Evolutionary conservation across 768 basidiomycete genomes (phyloP), one percentile per base, ranked within the genome.

Genomic region (Filobasidium floriforme): DNA sequence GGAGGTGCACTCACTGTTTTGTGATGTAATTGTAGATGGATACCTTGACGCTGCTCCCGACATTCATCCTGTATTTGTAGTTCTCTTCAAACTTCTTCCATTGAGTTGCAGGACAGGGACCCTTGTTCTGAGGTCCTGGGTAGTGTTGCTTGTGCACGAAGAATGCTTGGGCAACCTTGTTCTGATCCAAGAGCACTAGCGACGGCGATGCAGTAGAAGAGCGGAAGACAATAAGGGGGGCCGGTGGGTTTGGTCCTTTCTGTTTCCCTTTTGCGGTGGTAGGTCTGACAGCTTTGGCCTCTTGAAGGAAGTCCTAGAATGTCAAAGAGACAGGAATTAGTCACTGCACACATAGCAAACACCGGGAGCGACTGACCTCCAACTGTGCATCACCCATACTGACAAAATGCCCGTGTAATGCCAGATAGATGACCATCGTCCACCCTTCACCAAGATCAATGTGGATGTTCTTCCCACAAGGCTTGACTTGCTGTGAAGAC

Each of bases 31-130:
- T 10, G 22, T n/a, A 54, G 52, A 54, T 54, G 52, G 52, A 26
- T n/a, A 18, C 22, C 43, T 44, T 44, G 10, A 44, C 26, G 22
- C 12, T 11, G 52, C 52, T 54, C 18, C 11, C 9, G 52, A n/a
- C 52, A 18, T 12, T 26, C 52, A 54, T 54, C 18, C 22, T 26
- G 26, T 54, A 22, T 10, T 54, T 44, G 43, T 44, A 44, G 26
- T 54, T 54, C 52, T 26, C 26, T 26, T 54, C 18, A 54, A 54
- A 54, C 18, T n/a, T 26, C 10, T 54, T 54, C 52, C 52, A 54
- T 54, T 54, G 18, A 9, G 26, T n/a, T 54, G 26, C 26, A 24
- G 52, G 52, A 54, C 26, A 18, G 52, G 52, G 18, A 12, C 52
- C 52, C 26, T 54, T 26, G 22, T 44, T 44, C 43, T 44, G 43